Base-by-base conservation (phyloP, 1,284 basidiomycete genomes). In the Trichosporon faecale region DNA sequence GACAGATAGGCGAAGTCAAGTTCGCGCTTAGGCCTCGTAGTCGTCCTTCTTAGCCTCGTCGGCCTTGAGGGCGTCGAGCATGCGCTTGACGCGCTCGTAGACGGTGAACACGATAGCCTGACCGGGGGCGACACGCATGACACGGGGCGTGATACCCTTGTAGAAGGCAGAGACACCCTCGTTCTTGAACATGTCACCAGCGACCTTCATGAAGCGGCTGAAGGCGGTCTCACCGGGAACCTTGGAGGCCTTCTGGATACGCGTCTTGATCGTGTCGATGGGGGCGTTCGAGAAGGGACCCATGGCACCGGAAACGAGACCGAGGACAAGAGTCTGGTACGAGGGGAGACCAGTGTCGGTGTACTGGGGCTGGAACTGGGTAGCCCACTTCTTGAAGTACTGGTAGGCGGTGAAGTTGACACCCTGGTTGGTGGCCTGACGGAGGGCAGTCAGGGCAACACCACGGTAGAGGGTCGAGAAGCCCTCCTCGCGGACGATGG, bases 401-500 rank as follows among this genome's bases (percentile, higher is more conserved):
- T 98, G 96, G 86, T 99, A 99, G 49, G 93, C 94, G 5, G 96
- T 99, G 79, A 99, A 99, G 85, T 99, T 99, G 69, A 94, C 96
- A 76, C 94, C 95, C 85, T 99, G 97, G 83, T 99, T 99, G 27
- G 96, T 99, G 12, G 97, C 95, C 86, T 99, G 97, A 67, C 97
- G 87, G 27, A 98, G 86, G 1, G 97, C 97, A 2, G 97, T 99
- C 65, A 99, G 87, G 14, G 89, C 88, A 31, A 99, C 96, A 71
- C 96, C 96, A 75, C 96, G 89, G 83, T 98, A 99, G 3, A 99
- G 87, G 0, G 96, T 90, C 69, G 86, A 76, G 67, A 93, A 76
- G 7, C 96, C 96, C 84, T 99, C 96, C 82, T 99, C 97, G 67
- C 92, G 88, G 65, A 99, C 85, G 76, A 99, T 98, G 60, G 92